Evolutionary conservation across 2,329 filamentous ascomycete species (phyloP).

Genomic region (Myriosclerotinia curreyana): DNA sequence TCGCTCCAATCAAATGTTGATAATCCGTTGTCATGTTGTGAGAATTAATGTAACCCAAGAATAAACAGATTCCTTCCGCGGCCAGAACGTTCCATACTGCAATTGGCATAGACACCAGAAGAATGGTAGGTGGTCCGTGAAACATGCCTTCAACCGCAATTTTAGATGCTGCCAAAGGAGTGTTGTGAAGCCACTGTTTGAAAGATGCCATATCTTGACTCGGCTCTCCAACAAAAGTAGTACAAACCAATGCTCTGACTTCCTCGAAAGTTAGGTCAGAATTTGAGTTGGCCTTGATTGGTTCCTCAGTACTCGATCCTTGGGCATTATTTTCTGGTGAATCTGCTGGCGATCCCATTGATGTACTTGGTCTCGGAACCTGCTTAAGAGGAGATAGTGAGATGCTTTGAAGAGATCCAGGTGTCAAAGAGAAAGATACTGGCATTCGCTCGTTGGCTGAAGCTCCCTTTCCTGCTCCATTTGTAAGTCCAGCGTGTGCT

Average conservation of each 20-base stretch:
- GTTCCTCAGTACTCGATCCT: conserved; percentile 27
- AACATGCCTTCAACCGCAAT: conserved; percentile 67
- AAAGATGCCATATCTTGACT: conserved; percentile 65
- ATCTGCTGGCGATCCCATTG: conserved; percentile 33
- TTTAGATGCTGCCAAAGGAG: conserved; percentile 54
- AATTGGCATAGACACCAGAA: conserved; percentile 64
- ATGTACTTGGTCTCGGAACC: conserved; percentile 38
- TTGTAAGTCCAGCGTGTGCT: conserved; percentile 46
- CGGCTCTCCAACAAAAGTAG: conserved; percentile 63
- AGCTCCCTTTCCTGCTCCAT: conserved; percentile 44
- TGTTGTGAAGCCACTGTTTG: conserved; percentile 62
- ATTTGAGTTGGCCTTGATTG: conserved; percentile 35
- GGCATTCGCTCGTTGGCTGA: conserved; percentile 44
- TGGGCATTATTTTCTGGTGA: conserved; percentile 34
- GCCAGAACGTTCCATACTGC: conserved; percentile 62
- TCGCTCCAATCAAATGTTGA: conserved; percentile 52
- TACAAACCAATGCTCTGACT: conserved; percentile 61
- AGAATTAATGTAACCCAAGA: conserved; percentile 62
- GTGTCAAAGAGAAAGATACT: conserved; percentile 54
- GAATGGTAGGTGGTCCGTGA: conserved; percentile 62
- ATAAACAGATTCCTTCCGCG: conserved; percentile 65
- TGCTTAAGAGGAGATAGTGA: conserved; percentile 46
- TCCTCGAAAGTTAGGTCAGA: conserved; percentile 60
- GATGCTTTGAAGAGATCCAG: conserved; percentile 52
- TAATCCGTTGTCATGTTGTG: conserved; percentile 66